Percentiles rank a stretch among this genome's conserved stretches.
Conservation (phyloP, 2,329 filamentous ascomycete genomes). For the Cladosporium velox region DNA sequence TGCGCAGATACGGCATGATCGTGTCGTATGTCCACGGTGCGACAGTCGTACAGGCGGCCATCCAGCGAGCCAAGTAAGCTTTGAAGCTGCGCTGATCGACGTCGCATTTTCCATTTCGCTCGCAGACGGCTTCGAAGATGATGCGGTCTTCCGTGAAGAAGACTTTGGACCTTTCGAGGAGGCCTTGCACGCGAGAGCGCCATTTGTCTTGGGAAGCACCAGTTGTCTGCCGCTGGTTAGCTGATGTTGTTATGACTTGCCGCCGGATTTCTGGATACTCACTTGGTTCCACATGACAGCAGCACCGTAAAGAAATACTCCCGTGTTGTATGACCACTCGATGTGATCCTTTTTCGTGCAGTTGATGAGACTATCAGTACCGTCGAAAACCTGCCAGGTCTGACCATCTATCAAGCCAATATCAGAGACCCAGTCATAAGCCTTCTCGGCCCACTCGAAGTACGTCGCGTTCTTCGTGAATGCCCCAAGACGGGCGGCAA, state of each 20-base stretch:
- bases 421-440: slow-evolving; percentile 39
- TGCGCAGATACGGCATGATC: slow-evolving; percentile 55
- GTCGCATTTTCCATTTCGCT: slow-evolving; percentile 44
- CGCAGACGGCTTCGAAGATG: slow-evolving; percentile 50
- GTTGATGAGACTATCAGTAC: slow-evolving; percentile 46
- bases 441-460: slow-evolving; percentile 59
- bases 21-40: slow-evolving; percentile 56
- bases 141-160: slow-evolving; percentile 43
- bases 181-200: slow-evolving; percentile 27
- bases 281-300: slow-evolving; percentile 49
- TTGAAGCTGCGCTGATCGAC: slow-evolving; percentile 47
- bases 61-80: slow-evolving; percentile 46
- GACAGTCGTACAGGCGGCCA: slow-evolving; percentile 58
- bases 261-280: background rate
- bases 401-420: slow-evolving; percentile 59
- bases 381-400: slow-evolving; percentile 49
- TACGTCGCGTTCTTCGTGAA: slow-evolving; percentile 54
- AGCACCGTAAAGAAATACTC: slow-evolving; percentile 48
- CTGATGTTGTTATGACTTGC: background rate
- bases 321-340: slow-evolving; percentile 52
- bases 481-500: slow-evolving; percentile 40
- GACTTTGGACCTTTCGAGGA: slow-evolving; percentile 34
- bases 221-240: slow-evolving; percentile 26
- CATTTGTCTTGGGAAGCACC: slow-evolving; percentile 27
- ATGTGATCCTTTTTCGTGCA: slow-evolving; percentile 48